Evolutionary conservation across 2,329 filamentous ascomycete species (phyloP), one percentile per base, ranked within the genome.

Genomic region (Xylaria sp.): DNA sequence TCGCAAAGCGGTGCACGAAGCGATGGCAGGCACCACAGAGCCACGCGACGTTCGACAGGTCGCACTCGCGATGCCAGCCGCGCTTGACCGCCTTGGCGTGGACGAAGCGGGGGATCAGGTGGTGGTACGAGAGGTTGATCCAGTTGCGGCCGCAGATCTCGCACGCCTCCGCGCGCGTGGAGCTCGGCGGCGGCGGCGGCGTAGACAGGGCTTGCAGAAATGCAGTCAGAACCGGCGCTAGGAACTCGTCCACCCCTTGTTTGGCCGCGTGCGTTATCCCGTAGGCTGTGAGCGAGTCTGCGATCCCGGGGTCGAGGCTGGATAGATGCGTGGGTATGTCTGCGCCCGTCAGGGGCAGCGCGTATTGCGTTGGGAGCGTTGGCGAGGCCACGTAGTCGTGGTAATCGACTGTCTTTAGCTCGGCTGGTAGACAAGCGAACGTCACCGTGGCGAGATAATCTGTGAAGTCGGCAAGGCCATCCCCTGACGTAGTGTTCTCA

Each of bases 31-130:
- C 90, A 51, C 91, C 82, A 76, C 92, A 96, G 67, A 96, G 76
- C 92, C 92, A 96, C 11, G 92, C 92, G 19, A 95, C 92, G 72
- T 87, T 92, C 70, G 91, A 87, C 74, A 96, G 74, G 76, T 87
- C 85, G 74, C 91, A 90, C 64, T 87, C 85, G 3, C 84, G 83
- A 78, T 93, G 90, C 92, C 92, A 96, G 1, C 89, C 90, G 41
- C 91, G 81, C 79, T 90, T 92, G 38, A 92, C 74, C 3, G 85
- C 91, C 73, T 92, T 92, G 7, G 84, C 87, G 75, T 96, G 92
- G 61, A 92, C 87, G 43, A 85, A 84, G 40, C 87, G 84, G n/a
- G 92, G 92, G 55, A 96, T 93, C 43, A 96, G 79, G 77, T 96
- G 92, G 72, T 96, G 92, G 73, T 95, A 96, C 1, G 89, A 91